Base-by-base conservation (phyloP, 164 flowering plant genomes). In the Vitis rupestris region DNA sequence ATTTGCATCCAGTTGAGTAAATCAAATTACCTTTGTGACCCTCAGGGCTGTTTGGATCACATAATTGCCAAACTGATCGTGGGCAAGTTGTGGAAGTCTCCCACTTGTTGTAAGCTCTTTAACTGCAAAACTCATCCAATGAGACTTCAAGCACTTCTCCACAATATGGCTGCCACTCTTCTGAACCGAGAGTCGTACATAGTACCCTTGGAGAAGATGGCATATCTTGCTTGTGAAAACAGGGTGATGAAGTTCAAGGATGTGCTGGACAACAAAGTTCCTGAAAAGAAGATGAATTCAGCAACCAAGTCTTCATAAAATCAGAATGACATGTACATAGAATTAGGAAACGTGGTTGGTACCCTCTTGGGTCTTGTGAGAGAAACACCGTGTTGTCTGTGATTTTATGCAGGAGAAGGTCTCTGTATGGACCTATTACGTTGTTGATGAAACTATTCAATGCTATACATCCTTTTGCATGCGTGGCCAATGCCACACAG, bases 41-140 rank as follows among this genome's bases (percentile, higher is more conserved):
- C 8, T 58, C 64, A 71, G 31, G 5, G 74, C 74, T 47, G 31
- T 65, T 65, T 71, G 74, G 9, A 71, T 59, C 52, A 71, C 74
- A 65, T 71, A 71, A 52, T 71, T 71, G 4, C 74, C 74, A 11
- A 23, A 71, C 16, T 19, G 55, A 50, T 71, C 15, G 3, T 9
- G 12, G 14, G 74, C 69, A 10, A 71, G 60, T 19, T 31, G 51
- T 12, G 59, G 1, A 27, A 71, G 55, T 37, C 11, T 23, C 13
- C 31, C 16, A 50, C 54, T 57, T 6, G 9, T 37, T 1, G 30
- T 9, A 30, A 71, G 19, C 1, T 71, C 74, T 1, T 29, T 31
- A 12, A 65, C 23, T 7, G 12, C 69, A 30, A 6, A 50, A n/a
- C 14, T 30, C 69, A 29, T 23, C 15, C 15, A 48, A 4, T 0